Percentiles rank a stretch among this genome's conserved stretches.
These are phyloP conservation scores for Closterium sp. DNA, from an alignment of 139 green algal species.

Conservation along the genomic window DNA sequence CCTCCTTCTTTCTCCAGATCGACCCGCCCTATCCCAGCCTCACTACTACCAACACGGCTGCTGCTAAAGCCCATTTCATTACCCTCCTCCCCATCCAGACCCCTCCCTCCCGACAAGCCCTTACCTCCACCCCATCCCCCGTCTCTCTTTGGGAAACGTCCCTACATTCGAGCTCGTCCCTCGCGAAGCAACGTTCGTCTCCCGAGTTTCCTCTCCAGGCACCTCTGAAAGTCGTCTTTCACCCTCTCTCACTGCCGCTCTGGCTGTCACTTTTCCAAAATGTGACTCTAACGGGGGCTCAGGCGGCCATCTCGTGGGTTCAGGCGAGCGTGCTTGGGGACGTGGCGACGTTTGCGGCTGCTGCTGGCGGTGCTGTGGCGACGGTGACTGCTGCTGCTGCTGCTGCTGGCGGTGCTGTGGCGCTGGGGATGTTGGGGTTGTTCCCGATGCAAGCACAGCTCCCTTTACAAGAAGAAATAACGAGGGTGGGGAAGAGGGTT, in stretches of 20 bases:
- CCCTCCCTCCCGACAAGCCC: not conserved
- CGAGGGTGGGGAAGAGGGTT: no score
- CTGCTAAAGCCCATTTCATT: not conserved
- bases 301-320: not conserved
- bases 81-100: not conserved
- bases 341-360: not conserved
- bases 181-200: not conserved
- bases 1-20: no score
- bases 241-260: not conserved
- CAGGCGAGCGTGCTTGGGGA: not conserved
- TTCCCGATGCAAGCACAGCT: not conserved
- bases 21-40: no score
- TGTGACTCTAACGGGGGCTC: not conserved
- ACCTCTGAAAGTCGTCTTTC: not conserved
- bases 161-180: not conserved
- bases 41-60: not conserved
- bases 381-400: not conserved
- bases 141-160: no score
- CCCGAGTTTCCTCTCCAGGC: not conserved
- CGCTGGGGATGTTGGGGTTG: not conserved
- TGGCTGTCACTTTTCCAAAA: not conserved
- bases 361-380: not conserved
- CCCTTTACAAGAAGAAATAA: not conserved
- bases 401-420: not conserved
- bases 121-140: no score